Percentiles rank a stretch among this genome's conserved stretches.
Conservation (phyloP, 164 flowering plant genomes). For the Euptelea pleiosperma region DNA sequence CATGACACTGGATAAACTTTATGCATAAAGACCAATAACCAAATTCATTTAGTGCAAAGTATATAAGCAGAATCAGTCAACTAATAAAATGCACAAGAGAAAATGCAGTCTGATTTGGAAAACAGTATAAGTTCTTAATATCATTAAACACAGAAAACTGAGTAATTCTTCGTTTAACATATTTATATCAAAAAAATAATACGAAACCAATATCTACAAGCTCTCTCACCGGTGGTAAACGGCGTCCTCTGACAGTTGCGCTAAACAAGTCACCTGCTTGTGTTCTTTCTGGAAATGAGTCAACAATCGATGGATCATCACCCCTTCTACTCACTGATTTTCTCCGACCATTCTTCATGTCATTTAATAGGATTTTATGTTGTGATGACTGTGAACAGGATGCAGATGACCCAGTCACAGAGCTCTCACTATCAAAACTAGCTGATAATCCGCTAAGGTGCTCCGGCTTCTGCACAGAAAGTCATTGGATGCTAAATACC, state of each 20-base stretch:
- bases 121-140: background rate
- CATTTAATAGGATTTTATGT: conserved; percentile 32
- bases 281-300: conserved; percentile 55
- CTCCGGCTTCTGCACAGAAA: conserved; percentile 61
- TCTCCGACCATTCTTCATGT: conserved; percentile 47
- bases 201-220: background rate
- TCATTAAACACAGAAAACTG: background rate
- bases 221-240: conserved; percentile 53
- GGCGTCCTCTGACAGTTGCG: conserved; percentile 42
- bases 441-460: conserved; percentile 34
- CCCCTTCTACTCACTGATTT: conserved; percentile 54
- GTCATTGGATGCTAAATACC: background rate
- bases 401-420: conserved; percentile 67
- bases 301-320: conserved; percentile 39
- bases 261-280: conserved; percentile 76
- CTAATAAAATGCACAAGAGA: too few relatives aligned
- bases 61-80: too few relatives aligned
- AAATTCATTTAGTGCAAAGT: too few relatives aligned
- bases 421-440: conserved; percentile 51
- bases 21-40: too few relatives aligned
- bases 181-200: background rate
- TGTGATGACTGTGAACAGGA: conserved; percentile 49
- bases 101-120: too few relatives aligned
- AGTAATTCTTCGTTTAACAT: background rate
- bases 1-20: too few relatives aligned